These are phyloP conservation scores for Penicillium sp. DNA, from an alignment of 2,329 filamentous ascomycete species.

Conservation along the genomic window DNA sequence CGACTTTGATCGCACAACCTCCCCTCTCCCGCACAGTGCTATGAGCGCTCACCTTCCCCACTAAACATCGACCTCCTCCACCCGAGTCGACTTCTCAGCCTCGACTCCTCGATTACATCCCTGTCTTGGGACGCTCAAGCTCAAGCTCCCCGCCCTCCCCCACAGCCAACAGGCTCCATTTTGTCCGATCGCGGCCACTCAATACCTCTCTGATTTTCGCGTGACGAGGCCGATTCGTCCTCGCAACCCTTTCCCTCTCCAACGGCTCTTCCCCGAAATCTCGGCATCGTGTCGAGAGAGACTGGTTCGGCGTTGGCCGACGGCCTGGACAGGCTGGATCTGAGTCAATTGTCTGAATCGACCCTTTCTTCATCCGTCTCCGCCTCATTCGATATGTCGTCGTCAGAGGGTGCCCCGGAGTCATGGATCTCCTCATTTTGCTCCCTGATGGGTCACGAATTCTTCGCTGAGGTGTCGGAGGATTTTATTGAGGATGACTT, in stretches of 20 bases:
- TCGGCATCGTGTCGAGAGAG: constrained; percentile 53
- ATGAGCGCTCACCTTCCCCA: constrained; percentile 35
- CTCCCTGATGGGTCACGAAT: constrained; percentile 92
- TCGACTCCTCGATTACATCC: background rate
- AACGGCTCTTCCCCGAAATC: constrained; percentile 22
- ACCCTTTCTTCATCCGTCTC: constrained; percentile 44
- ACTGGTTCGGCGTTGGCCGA: constrained; percentile 51
- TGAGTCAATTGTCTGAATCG: constrained; percentile 51
- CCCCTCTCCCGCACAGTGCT: constrained; percentile 35
- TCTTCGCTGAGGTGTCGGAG: constrained; percentile 97
- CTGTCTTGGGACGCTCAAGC: background rate
- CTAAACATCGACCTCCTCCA: constrained; percentile 16
- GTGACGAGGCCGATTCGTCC: constrained; percentile 27
- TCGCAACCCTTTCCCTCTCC: constrained; percentile 14
- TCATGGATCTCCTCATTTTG: constrained; percentile 99
- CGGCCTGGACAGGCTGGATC: constrained; percentile 53
- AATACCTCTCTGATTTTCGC: constrained; percentile 8
- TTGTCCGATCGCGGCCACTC: constrained; percentile 7
- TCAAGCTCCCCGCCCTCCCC: background rate
- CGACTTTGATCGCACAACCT: constrained; percentile 41
- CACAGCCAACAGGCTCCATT: background rate
- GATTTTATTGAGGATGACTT: constrained; percentile 99
- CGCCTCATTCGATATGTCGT: constrained; percentile 49
- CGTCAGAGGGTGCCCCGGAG: constrained; percentile 64
- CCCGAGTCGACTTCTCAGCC: background rate